These are phyloP conservation scores for Royoungia palumana DNA, from an alignment of 768 basidiomycete genomes.

Conservation along the genomic window DNA sequence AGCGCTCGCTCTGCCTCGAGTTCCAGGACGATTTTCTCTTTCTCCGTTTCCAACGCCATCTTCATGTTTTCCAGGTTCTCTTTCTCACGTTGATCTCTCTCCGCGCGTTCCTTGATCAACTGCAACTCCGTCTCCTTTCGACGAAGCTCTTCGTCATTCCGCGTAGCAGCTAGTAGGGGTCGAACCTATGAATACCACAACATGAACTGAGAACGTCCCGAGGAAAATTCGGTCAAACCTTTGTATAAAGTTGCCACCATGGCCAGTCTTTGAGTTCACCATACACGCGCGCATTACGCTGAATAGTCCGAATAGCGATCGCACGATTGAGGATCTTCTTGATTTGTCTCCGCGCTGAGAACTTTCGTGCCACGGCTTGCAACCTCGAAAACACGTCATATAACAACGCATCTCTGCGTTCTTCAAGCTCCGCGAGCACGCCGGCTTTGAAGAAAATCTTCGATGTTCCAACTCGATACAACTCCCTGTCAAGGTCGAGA, in stretches of 20 bases:
- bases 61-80: constrained; percentile 76
- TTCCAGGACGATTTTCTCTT: constrained; percentile 74
- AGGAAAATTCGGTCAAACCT: constrained; percentile 43
- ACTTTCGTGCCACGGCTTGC: constrained; percentile 85
- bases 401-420: constrained; percentile 81
- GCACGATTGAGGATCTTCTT: constrained; percentile 94
- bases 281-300: constrained; percentile 90
- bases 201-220: not conserved
- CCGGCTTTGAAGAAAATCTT: constrained; percentile 99
- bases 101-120: constrained; percentile 78
- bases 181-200: constrained; percentile 57
- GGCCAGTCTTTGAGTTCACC: constrained; percentile 92
- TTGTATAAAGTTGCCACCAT: constrained; percentile 98
- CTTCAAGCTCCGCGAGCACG: constrained; percentile 93
- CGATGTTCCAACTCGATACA: constrained; percentile 90
- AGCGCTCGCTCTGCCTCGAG: constrained; percentile 80
- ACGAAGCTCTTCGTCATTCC: constrained; percentile 88
- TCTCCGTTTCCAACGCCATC: constrained; percentile 81
- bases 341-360: constrained; percentile 83
- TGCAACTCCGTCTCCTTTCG: constrained; percentile 82
- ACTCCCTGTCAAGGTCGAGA: constrained; percentile 78
- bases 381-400: constrained; percentile 86
- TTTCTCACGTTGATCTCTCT: constrained; percentile 80
- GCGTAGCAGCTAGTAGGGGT: constrained; percentile 87
- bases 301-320: constrained; percentile 86